A percentile compares a stretch with the other conserved stretches of the same genome.
These are phyloP conservation scores for Tetraselmis chui DNA, from an alignment of 139 green algal species.

Conservation along the genomic window DNA sequence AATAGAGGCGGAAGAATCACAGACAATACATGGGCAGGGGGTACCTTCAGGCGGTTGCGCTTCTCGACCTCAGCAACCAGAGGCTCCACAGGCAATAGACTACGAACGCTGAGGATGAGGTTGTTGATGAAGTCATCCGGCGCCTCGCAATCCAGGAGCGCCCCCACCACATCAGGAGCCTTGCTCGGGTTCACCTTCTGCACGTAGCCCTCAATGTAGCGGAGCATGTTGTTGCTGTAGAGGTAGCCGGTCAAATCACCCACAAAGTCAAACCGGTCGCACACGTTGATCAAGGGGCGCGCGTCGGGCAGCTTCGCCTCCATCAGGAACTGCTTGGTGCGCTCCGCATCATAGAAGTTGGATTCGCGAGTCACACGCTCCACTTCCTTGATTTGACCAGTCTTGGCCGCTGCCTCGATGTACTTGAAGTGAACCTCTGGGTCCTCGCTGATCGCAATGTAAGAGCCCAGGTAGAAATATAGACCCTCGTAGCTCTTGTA, in stretches of 20 bases:
- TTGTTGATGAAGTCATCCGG: conserved; percentile 94
- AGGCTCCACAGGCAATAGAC: conserved; percentile 76
- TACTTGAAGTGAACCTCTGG: conserved; percentile 98
- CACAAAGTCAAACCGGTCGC: conserved; percentile 95
- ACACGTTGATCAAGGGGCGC: conserved; percentile 98
- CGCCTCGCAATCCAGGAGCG: conserved; percentile 91
- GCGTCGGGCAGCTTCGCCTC: conserved; percentile 96
- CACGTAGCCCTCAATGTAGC: conserved; percentile 99
- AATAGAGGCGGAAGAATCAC: no score
- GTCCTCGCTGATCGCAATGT: conserved; percentile 83
- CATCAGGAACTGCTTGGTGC: conserved; percentile 94
- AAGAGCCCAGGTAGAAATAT: conserved; percentile 93
- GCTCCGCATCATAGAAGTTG: conserved; percentile 85
- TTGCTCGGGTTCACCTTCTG: conserved; percentile 83
- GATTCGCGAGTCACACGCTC: conserved; percentile 94
- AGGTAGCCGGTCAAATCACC: conserved; percentile 91
- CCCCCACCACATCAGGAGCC: conserved; percentile 79
- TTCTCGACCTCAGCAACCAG: conserved; percentile 73
- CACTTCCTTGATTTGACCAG: conserved; percentile 71
- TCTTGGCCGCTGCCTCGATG: conserved; percentile 95
- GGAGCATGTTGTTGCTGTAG: conserved; percentile 81
- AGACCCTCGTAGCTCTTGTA: conserved; percentile 89
- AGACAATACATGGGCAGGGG: no score
- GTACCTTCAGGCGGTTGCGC: conserved; percentile 89
- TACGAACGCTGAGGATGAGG: conserved; percentile 94